These are phyloP conservation scores for Penicillium paradoxum DNA, from an alignment of 495 filamentous ascomycete species.

Conservation along the genomic window DNA sequence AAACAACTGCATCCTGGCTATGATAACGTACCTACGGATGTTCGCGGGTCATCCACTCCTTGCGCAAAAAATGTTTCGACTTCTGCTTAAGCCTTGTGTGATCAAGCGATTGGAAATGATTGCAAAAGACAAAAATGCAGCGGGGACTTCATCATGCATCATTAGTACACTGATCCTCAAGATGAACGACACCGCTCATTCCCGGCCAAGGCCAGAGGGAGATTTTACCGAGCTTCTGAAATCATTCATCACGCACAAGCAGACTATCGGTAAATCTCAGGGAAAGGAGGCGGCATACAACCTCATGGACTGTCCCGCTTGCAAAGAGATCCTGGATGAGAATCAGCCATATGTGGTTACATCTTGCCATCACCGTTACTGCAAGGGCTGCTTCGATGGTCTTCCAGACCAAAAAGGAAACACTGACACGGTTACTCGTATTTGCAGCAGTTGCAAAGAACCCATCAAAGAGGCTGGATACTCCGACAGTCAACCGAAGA, in stretches of 20 bases:
- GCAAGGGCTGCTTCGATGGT: constrained; percentile 36
- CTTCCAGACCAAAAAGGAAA: constrained; percentile 20
- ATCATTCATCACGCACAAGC: constrained; percentile 14
- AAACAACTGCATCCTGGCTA: constrained; percentile 22
- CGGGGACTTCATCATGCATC: constrained; percentile 3
- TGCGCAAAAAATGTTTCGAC: constrained; percentile 40
- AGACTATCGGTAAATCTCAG: too few species aligned
- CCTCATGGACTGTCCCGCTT: constrained; percentile 32
- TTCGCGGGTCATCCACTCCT: constrained; percentile 47
- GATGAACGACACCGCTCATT: neutral
- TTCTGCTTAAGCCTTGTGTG: constrained; percentile 38
- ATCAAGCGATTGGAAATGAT: constrained; percentile 28
- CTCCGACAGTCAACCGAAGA: neutral
- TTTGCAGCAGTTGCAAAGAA: constrained; percentile 18
- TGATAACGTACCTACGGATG: constrained; percentile 50
- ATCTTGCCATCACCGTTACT: constrained; percentile 47
- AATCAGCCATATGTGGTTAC: constrained; percentile 28
- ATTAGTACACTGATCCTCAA: constrained; percentile 8
- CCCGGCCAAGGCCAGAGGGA: neutral
- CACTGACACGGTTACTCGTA: constrained; percentile 7
- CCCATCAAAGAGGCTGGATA: constrained; percentile 14
- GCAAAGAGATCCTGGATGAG: constrained; percentile 21
- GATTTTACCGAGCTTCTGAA: constrained; percentile 13
- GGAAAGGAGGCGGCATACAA: constrained; percentile 23
- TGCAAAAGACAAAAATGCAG: neutral